Percentiles rank a stretch among this genome's conserved stretches.
These are phyloP conservation scores for Gracilaria gracilis DNA, from an alignment of 23 red algal genomes.

Conservation along the genomic window DNA sequence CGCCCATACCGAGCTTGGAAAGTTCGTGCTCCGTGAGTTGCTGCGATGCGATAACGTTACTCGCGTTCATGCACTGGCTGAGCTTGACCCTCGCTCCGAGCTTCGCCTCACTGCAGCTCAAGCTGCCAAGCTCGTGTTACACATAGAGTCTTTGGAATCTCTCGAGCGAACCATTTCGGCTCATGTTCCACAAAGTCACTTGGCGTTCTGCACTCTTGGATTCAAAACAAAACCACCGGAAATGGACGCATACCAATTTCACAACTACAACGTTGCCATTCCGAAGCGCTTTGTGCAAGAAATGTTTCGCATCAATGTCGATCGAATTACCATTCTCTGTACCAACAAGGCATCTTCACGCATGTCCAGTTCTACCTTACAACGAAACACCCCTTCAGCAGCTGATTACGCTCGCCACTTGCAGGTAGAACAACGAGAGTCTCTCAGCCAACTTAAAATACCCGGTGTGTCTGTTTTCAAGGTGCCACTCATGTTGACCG, in stretches of 20 bases:
- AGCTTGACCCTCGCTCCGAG: slow-evolving; percentile 40
- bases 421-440: background rate
- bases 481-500: slow-evolving; percentile 45
- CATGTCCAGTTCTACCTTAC: background rate
- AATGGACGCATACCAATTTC: slow-evolving; percentile 42
- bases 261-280: slow-evolving; percentile 48
- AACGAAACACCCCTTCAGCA: background rate
- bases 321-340: slow-evolving; percentile 34
- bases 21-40: slow-evolving; percentile 56
- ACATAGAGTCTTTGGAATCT: slow-evolving; percentile 39
- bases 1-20: slow-evolving; percentile 58
- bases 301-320: slow-evolving; percentile 17
- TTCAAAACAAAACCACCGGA: slow-evolving; percentile 6
- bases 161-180: slow-evolving; percentile 36
- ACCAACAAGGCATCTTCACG: slow-evolving; percentile 24
- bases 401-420: slow-evolving; percentile 25
- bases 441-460: background rate
- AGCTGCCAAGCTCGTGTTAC: slow-evolving; percentile 28
- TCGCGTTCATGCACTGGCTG: slow-evolving; percentile 50
- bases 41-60: slow-evolving; percentile 26
- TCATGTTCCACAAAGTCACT: slow-evolving; percentile 14
- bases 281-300: slow-evolving; percentile 52
- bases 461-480: slow-evolving; percentile 46
- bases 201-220: slow-evolving; percentile 54
- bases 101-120: slow-evolving; percentile 30